Conservation (phyloP, 2,329 filamentous ascomycete genomes). For the Fusarium equiseti region DNA sequence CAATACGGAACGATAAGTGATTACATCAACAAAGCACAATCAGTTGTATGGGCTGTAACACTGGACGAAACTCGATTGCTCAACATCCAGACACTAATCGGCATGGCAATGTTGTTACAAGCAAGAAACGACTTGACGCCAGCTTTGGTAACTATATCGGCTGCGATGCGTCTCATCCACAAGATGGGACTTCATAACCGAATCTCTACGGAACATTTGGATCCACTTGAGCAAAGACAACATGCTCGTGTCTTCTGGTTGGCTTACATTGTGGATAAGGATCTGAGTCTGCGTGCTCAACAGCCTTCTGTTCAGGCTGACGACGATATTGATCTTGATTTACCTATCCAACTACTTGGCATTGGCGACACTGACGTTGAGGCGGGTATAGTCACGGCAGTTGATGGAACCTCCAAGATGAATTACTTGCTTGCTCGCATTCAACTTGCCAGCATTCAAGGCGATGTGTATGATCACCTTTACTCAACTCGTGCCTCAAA, state of each 20-base stretch:
- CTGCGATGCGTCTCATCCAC: conserved; percentile 8
- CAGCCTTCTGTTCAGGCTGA: conserved; percentile 13
- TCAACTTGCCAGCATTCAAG: conserved; percentile 7
- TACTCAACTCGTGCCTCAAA: conserved; percentile 10
- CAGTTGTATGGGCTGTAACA: conserved; percentile 1
- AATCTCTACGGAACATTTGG: neutral
- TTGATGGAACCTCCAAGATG: neutral
- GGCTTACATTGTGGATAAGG: conserved; percentile 14
- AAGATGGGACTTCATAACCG: conserved; percentile 13
- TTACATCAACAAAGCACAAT: neutral
- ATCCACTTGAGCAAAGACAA: neutral
- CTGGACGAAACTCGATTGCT: conserved; percentile 1
- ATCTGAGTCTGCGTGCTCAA: conserved; percentile 4
- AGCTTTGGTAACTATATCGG: neutral
- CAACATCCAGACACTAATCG: conserved; percentile 13
- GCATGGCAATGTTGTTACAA: conserved; percentile 16
- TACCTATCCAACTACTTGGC: neutral
- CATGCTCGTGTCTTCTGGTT: conserved; percentile 15
- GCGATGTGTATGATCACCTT: neutral
- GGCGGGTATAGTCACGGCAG: neutral
- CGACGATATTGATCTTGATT: conserved; percentile 11
- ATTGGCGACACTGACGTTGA: no score
- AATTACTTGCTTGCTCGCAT: conserved; percentile 11
- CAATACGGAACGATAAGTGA: neutral
- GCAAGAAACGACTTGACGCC: neutral